Evolutionary conservation across 176 grass and related monocot genomes (phyloP), one percentile per base, ranked within the genome.

Genomic region (Eragrostis nindensis): DNA sequence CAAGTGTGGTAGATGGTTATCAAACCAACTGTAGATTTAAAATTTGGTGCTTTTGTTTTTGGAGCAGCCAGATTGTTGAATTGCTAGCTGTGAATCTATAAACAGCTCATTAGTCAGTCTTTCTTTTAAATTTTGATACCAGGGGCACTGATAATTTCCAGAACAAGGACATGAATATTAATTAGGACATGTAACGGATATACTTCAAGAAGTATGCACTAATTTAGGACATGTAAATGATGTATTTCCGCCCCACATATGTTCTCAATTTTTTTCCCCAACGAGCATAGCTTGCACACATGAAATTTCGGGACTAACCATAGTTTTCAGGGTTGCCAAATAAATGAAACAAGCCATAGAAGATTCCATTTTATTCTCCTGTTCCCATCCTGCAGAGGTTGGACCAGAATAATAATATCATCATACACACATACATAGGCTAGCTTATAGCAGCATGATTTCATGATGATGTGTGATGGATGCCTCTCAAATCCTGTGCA

Each of bases 311-410:
- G 62, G 40, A 53, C 32, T 74, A 68, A 12, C 47, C 59, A 66
- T 73, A 71, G 65, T 82, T 76, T 85, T 62, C 72, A 72, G 57
- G 71, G 67, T 36, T 85, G 66, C 29, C 71, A 89, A 76, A 77
- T 89, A 81, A 89, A 89, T 89, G 66, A 72, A 61, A 32, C 65
- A 81, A 1, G 71, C 63, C 59, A 81, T 41, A 86, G 78, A 82
- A 86, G 73, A 82, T 81, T 86, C 79, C 88, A 82, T 82, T 59
- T 82, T 78, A 90, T 86, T 77, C 73, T 90, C 67, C 73, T 68
- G 78, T 86, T 86, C 88, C 83, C 79, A 86, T 78, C 47, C 70
- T 85, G 67, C 49, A 70, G 87, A 64, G 71, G 77, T 71, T 89
- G 87, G 70, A 76, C 87, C 71, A 71, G 80, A 45, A 60, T 76